phyloP scores from a whole-genome alignment of 768 basidiomycete genomes.

The Serendipita sp. region DNA sequence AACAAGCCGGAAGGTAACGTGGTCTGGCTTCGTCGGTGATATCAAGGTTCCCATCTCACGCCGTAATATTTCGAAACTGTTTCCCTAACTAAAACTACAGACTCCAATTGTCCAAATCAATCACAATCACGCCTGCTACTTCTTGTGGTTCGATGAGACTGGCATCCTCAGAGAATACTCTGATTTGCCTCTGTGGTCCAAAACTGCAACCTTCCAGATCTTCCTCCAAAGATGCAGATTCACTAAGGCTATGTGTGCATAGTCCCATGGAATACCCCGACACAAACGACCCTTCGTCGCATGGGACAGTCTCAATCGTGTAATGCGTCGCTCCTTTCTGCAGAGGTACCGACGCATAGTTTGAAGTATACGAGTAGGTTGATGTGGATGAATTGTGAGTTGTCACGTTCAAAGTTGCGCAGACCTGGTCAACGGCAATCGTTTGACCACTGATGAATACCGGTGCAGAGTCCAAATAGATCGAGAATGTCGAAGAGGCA shows the following conservation, averaged over 20 bases:
- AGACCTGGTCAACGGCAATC: slow-evolving; percentile 5
- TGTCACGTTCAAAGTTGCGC: background rate
- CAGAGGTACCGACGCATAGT: background rate
- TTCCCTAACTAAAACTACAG: background rate
- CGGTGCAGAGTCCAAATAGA: background rate
- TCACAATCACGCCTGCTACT: background rate
- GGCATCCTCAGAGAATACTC: background rate
- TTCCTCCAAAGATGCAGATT: background rate
- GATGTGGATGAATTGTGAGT: background rate
- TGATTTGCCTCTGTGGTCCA: background rate
- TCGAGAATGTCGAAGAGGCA: background rate
- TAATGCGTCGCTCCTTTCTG: background rate
- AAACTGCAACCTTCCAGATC: background rate
- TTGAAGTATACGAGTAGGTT: background rate
- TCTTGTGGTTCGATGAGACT: background rate
- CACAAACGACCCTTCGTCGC: background rate
- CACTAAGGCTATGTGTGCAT: background rate
- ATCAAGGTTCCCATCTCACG: no score
- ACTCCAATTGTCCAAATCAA: slow-evolving; percentile 6
- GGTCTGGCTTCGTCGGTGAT: no score
- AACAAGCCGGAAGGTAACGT: no score
- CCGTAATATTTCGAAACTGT: no score
- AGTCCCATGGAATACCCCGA: background rate
- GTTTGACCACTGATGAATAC: background rate
- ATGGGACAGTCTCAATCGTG: background rate